Percentiles rank a stretch among this genome's conserved stretches.
phyloP scores from a whole-genome alignment of 176 grass and related monocot species.

The Coix lacrymajobi region DNA sequence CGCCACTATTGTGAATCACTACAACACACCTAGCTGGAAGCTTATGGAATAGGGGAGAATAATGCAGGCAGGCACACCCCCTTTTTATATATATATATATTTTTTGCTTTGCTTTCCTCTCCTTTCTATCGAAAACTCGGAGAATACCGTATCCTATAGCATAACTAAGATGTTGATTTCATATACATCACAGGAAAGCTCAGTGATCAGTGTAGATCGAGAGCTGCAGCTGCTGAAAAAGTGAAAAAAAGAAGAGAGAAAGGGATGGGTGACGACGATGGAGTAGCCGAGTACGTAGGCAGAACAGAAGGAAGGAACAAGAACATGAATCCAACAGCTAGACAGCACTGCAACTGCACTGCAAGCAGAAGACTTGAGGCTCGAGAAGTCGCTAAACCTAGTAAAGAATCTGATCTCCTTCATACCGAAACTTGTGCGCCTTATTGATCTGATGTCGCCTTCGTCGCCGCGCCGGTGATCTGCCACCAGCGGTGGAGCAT shows the following conservation, averaged over 20 bases:
- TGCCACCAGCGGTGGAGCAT: conserved; percentile 21
- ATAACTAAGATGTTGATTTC: conserved; percentile 2
- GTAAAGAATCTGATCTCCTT: conserved; percentile 35
- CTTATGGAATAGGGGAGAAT: conserved; percentile 26
- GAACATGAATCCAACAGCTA: conserved; percentile 32
- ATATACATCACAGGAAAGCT: neutral
- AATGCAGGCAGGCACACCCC: conserved; percentile 15
- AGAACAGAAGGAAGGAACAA: neutral
- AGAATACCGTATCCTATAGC: neutral
- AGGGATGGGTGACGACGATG: neutral
- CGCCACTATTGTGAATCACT: conserved; percentile 20
- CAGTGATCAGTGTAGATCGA: neutral
- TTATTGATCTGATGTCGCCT: neutral
- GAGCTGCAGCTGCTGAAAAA: neutral
- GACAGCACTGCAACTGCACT: conserved; percentile 10
- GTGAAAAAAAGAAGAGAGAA: conserved; percentile 11
- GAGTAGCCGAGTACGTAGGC: neutral
- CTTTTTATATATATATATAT: neutral
- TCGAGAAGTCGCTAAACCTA: conserved; percentile 21
- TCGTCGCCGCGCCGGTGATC: neutral
- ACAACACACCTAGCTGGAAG: conserved; percentile 19
- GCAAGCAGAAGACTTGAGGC: neutral
- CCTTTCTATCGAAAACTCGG: neutral
- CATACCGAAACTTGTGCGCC: neutral
- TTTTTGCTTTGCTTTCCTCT: neutral